Evolutionary conservation across 257 asterid species (phyloP), one percentile per base, ranked within the genome.

Genomic region (Lycium ferocissimum): DNA sequence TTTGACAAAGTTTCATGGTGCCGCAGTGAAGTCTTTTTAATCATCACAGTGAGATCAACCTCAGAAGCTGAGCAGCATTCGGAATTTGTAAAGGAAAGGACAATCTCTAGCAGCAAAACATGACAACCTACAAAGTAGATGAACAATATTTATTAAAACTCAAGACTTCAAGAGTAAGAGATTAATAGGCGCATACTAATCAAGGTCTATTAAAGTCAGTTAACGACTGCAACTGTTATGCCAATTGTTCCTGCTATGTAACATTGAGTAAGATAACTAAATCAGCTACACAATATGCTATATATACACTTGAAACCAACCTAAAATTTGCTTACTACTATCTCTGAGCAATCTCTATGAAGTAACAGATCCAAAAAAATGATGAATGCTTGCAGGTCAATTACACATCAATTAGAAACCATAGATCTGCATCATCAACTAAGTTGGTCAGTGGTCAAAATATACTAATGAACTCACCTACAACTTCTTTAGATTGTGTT

Each of bases 41-140:
- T 45, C 80, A 18, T 45, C 80, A 72, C 80, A 43, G 37, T 45
- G 57, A 43, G 37, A 72, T 14, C 80, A 72, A n/a, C 57, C 17
- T n/a, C 80, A 43, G 17, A 9, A 53, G 82, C 47, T 33, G 14
- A 76, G 82, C 22, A 76, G 26, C 63, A 7, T 26, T 78, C 65
- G 14, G n/a, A 78, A 78, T 54, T 78, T 14, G 63, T 6, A 51
- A 26, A 78, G 63, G 62, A 12, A 47, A 51, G 45, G 26, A 51
- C 26, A 53, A 76, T 51, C 9, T 54, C 65, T 53, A 53, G 63
- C 18, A 3, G 63, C 63, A 33, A 26, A 56, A 26, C 82, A 53
- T 3, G 9, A 26, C 65, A 53, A 78, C 49, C 82, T 78, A 78
- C 82, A 78, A 45, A 78, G 26, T 15, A 53, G 2, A 51, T 53